These are phyloP conservation scores for Achaetomium macrosporum DNA, from an alignment of 2,329 filamentous ascomycete species.

Conservation along the genomic window DNA sequence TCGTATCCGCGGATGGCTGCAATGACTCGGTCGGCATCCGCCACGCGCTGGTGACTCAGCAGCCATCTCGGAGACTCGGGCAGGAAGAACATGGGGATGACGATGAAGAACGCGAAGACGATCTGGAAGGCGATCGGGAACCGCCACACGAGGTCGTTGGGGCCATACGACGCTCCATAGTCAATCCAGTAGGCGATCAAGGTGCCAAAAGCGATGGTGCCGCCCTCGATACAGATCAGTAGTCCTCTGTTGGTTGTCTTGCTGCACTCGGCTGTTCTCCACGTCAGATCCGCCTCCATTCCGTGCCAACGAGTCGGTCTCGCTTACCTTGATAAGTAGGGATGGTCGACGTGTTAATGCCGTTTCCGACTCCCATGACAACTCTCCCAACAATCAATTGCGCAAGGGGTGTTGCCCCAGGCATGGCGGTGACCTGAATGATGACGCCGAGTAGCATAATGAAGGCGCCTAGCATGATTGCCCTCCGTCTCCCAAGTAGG, in stretches of 20 bases:
- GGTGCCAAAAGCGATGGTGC: constrained; percentile 40
- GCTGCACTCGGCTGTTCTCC: constrained; percentile 35
- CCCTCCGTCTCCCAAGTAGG: constrained; percentile 42
- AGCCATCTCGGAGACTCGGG: constrained; percentile 39
- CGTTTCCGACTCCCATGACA: constrained; percentile 49
- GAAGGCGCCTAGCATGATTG: constrained; percentile 50
- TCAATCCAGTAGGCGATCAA: constrained; percentile 43
- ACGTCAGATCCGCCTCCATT: neutral
- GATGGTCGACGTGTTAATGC: constrained; percentile 43
- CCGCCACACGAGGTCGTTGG: constrained; percentile 44
- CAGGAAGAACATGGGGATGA: constrained; percentile 33
- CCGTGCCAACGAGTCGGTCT: neutral
- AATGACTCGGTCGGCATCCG: constrained; percentile 34
- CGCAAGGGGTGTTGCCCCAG: constrained; percentile 29
- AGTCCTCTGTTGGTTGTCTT: constrained; percentile 39
- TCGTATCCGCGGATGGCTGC: constrained; percentile 37
- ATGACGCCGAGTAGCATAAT: constrained; percentile 57
- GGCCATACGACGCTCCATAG: constrained; percentile 38
- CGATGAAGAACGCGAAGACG: constrained; percentile 31
- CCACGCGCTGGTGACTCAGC: constrained; percentile 31
- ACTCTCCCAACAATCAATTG: constrained; percentile 45
- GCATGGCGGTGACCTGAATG: constrained; percentile 45
- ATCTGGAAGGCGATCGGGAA: constrained; percentile 46
- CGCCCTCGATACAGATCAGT: constrained; percentile 41
- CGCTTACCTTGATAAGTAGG: constrained; percentile 39